Evolutionary conservation across 192 early-diverging fungal genomes (phyloP).

Genomic region (Obelidium mucronatum): DNA sequence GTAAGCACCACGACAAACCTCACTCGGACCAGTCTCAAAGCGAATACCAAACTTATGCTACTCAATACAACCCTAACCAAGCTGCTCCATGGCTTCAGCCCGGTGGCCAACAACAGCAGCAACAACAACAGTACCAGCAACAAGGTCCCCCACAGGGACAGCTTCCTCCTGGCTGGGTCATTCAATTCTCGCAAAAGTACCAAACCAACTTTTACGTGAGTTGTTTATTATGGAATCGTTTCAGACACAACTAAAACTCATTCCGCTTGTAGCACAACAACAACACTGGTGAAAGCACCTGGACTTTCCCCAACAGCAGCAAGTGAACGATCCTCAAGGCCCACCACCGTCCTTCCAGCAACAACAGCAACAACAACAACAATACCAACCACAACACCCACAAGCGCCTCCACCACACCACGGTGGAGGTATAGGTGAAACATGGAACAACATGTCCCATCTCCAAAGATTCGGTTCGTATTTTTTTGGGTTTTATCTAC

Average conservation of each 20-base stretch:
- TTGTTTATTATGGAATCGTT: not conserved
- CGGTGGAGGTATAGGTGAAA: not conserved
- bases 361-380: not conserved
- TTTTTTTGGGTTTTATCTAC: too few relatives aligned
- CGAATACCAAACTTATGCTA: not conserved
- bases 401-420: not conserved
- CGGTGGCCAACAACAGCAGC: not conserved
- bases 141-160: not conserved
- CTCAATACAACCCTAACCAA: not conserved
- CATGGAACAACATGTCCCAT: slow-evolving; percentile 1
- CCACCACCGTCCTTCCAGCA: not conserved
- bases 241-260: not conserved
- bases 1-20: slow-evolving; percentile 2
- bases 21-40: not conserved
- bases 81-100: not conserved
- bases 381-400: not conserved
- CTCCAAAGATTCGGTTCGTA: not conserved
- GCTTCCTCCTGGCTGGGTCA: slow-evolving; percentile 45
- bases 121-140: not conserved
- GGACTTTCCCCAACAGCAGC: not conserved
- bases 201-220: slow-evolving; percentile 40
- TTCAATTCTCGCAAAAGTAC: slow-evolving; percentile 31
- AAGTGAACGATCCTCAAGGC: not conserved
- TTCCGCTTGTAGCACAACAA: not conserved
- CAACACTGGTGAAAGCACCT: not conserved